Percentiles rank a stretch among this genome's conserved stretches.
phyloP scores from a whole-genome alignment of 2,329 filamentous ascomycete species.

The Laburnicola sp. region DNA sequence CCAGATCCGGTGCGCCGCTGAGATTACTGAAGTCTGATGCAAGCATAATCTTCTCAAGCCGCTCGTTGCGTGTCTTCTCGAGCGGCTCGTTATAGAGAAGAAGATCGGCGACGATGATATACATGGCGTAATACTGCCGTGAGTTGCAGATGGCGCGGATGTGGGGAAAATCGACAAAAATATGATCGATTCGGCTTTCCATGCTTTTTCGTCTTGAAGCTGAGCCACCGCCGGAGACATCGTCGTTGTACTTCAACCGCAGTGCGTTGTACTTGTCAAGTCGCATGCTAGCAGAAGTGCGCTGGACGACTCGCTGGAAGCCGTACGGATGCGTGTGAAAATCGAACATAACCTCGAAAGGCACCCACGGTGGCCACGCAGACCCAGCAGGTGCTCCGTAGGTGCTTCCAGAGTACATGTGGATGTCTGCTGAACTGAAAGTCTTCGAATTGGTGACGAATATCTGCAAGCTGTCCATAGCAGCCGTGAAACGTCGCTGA shows the following conservation, averaged over 20 bases:
- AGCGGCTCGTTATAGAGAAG: conserved; percentile 94
- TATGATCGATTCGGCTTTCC: conserved; percentile 87
- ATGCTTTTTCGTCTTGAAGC: conserved; percentile 55
- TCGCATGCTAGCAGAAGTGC: conserved; percentile 89
- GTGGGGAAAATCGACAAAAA: conserved; percentile 96
- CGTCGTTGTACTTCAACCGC: conserved; percentile 94
- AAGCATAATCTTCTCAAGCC: conserved; percentile 97
- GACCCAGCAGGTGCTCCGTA: conserved; percentile 85
- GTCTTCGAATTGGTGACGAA: conserved; percentile 95
- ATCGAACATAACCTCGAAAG: conserved; percentile 97
- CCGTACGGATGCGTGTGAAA: conserved; percentile 92
- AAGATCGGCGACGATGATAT: conserved; percentile 95
- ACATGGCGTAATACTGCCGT: conserved; percentile 94
- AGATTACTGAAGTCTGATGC: conserved; percentile 98
- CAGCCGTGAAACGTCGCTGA: conserved; percentile 88
- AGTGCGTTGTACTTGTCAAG: conserved; percentile 99
- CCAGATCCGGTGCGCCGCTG: conserved; percentile 89
- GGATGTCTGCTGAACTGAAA: conserved; percentile 79
- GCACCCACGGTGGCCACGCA: conserved; percentile 97
- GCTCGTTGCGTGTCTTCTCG: conserved; percentile 95
- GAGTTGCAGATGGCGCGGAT: conserved; percentile 96
- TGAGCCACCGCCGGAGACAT: conserved; percentile 70
- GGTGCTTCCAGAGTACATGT: conserved; percentile 90
- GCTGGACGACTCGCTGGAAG: conserved; percentile 96
- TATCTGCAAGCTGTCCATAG: conserved; percentile 97